Conservation (phyloP, 306 rosid genomes). For the Fragaria nilgerrensis region DNA sequence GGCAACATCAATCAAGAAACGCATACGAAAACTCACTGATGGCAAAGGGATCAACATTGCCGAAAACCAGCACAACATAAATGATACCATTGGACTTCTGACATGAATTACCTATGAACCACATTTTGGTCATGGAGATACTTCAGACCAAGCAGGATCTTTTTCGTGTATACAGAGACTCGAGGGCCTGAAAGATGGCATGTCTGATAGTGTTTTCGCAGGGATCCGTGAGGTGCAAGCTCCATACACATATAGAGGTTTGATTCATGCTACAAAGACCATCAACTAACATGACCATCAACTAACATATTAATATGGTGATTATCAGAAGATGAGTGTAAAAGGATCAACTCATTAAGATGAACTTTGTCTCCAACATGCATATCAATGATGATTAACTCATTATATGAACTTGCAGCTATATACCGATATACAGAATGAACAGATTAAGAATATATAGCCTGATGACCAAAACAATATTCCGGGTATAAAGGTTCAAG, state of each 20-base stretch:
- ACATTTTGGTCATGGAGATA: slow-evolving; percentile 79
- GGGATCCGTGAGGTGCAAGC: slow-evolving; percentile 87
- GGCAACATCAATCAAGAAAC: too few relatives aligned
- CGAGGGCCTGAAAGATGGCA: slow-evolving; percentile 61
- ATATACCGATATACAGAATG: too few relatives aligned
- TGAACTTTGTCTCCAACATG: too few relatives aligned
- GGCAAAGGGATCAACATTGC: not conserved
- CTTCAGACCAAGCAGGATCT: slow-evolving; percentile 72
- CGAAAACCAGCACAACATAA: too few relatives aligned
- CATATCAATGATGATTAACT: too few relatives aligned
- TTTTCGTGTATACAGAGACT: slow-evolving; percentile 67
- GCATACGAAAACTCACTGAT: too few relatives aligned
- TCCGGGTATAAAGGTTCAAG: not conserved
- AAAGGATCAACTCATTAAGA: too few relatives aligned
- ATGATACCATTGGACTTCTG: too few relatives aligned
- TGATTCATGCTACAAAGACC: slow-evolving; percentile 63
- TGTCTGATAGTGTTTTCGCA: slow-evolving; percentile 52
- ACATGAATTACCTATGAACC: slow-evolving; percentile 71
- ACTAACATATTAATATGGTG: not conserved
- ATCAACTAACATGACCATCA: slow-evolving; percentile 16
- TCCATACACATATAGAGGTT: slow-evolving; percentile 78
- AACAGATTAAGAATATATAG: not conserved
- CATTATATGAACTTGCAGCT: too few relatives aligned
- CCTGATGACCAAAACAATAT: not conserved
- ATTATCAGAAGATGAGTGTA: not conserved